Evolutionary conservation across 2,329 filamentous ascomycete genomes (phyloP).

Genomic region (Talaromyces sp.): DNA sequence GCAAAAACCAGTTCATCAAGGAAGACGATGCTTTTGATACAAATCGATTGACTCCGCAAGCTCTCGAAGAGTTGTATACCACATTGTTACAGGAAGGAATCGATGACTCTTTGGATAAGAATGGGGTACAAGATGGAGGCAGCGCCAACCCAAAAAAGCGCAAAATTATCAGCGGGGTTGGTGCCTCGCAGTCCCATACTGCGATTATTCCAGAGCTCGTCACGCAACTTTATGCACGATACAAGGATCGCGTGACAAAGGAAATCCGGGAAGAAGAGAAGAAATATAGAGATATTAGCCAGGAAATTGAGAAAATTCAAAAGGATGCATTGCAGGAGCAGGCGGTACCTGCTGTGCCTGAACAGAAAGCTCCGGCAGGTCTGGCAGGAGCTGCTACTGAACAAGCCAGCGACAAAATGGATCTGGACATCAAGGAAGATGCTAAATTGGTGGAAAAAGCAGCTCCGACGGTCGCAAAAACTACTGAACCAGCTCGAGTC

Average conservation of each 20-base stretch:
- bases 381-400: conserved; percentile 19
- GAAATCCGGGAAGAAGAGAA: conserved; percentile 73
- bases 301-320: conserved; percentile 67
- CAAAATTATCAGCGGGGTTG: conserved; percentile 62
- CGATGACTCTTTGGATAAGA: conserved; percentile 38
- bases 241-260: conserved; percentile 65
- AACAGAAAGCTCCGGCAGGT: conserved; percentile 11
- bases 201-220: conserved; percentile 69
- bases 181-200: conserved; percentile 63
- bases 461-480: conserved; percentile 9
- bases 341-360: conserved; percentile 10
- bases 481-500: conserved; percentile 5
- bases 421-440: conserved; percentile 29
- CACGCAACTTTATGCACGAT: conserved; percentile 69
- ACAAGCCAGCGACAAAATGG: conserved; percentile 24
- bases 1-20: conserved; percentile 68
- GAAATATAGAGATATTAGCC: conserved; percentile 59
- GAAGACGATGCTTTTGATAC: conserved; percentile 69
- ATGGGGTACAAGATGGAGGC: conserved; percentile 27
- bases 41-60: conserved; percentile 69
- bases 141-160: conserved; percentile 62
- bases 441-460: conserved; percentile 18
- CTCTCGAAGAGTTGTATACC: conserved; percentile 75
- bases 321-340: conserved; percentile 53
- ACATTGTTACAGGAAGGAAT: conserved; percentile 73